These are phyloP conservation scores for Syzygium aqueum DNA, from an alignment of 345 rosid species.

Conservation along the genomic window DNA sequence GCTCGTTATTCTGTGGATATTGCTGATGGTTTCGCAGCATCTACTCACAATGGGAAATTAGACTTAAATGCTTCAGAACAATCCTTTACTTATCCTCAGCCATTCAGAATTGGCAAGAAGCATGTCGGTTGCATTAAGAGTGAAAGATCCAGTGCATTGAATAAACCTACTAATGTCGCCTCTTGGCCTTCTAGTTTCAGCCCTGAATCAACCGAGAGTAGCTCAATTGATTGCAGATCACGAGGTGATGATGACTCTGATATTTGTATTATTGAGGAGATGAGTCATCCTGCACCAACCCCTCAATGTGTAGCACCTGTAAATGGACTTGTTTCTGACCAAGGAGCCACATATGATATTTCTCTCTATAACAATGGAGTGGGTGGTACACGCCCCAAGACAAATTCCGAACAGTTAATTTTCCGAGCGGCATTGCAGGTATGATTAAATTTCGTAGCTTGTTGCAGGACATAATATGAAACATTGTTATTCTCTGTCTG, in stretches of 20 bases:
- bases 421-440: slow-evolving; percentile 81
- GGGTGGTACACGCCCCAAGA: slow-evolving; percentile 29
- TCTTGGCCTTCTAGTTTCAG: slow-evolving; percentile 40
- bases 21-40: slow-evolving; percentile 12
- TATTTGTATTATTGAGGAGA: slow-evolving; percentile 68
- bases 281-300: slow-evolving; percentile 42
- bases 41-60: slow-evolving; percentile 5
- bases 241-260: slow-evolving; percentile 62
- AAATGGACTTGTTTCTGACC: slow-evolving; percentile 1
- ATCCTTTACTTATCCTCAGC: slow-evolving; percentile 14
- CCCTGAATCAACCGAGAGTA: slow-evolving; percentile 65
- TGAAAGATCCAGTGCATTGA: slow-evolving; percentile 21
- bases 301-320: slow-evolving; percentile 19
- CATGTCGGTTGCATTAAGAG: slow-evolving; percentile 16
- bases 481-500: neutral
- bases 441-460: slow-evolving; percentile 3
- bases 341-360: slow-evolving; percentile 14
- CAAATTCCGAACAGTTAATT: slow-evolving; percentile 42
- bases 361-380: slow-evolving; percentile 21
- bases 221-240: slow-evolving; percentile 46
- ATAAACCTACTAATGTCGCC: slow-evolving; percentile 21
- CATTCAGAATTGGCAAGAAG: slow-evolving; percentile 15
- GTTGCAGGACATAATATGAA: neutral
- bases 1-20: slow-evolving; percentile 15
- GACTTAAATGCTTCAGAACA: slow-evolving; percentile 23